Base-by-base conservation (phyloP, 2,329 filamentous ascomycete species). In the Aspergillus sp. region DNA sequence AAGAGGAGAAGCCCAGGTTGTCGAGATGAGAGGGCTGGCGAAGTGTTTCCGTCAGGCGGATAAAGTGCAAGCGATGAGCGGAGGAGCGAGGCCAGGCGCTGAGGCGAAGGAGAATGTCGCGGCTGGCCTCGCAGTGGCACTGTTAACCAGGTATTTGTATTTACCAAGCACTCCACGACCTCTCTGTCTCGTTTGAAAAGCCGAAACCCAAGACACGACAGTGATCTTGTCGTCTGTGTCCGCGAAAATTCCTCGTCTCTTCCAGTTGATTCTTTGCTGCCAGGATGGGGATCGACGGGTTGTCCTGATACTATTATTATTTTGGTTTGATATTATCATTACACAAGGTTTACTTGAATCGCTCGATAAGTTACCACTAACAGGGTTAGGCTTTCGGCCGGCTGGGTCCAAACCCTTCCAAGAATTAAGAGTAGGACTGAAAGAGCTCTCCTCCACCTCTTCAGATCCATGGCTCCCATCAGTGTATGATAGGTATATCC, bases 321-420 rank as follows among this genome's bases (percentile, higher is more conserved):
- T 52, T 17, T 11, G 23, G 14, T 37, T 52, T 17, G 31, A 33
- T 47, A 47, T 47, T 47, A 31, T 33, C 21, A 50, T 50, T 45
- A 43, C 17, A 46, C 31, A 19, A 15, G 24, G 11, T 35, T 52
- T 52, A 52, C 49, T 6, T 9, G 41, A 27, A 43, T 39, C n/a
- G 17, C 46, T 53, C 51, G 17, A 46, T 41, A 52, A 47, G 11
- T 52, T 56, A 56, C 55, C 41, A 37, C 51, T 53, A 53, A 53
- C 51, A 53, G 21, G 51, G 51, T 53, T 53, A 39, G 51, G 51
- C 51, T 55, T 45, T 61, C 59, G 62, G 62, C 60, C 62, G 58
- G 41, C 35, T 46, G 52, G 56, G 43, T 35, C 51, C 33, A 33
- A 41, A 43, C 21, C 21, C 37, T 41, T 40, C 51, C 33, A 35